Conservation (phyloP, 1,139 yeast genomes). For the Candida albicans region DNA sequence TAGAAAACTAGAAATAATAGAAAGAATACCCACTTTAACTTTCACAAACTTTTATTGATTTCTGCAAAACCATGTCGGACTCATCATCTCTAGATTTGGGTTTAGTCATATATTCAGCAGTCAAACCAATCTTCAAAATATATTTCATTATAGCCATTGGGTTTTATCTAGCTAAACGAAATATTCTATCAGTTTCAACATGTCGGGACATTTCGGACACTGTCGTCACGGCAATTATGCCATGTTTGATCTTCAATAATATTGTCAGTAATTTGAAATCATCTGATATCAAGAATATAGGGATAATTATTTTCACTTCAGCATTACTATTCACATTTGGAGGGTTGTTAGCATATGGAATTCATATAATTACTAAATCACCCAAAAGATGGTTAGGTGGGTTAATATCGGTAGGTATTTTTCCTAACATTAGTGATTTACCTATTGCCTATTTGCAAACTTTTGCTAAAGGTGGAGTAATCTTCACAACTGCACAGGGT, state of each 20-base stretch:
- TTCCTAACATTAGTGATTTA: conserved; percentile 74
- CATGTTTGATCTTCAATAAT: conserved; percentile 77
- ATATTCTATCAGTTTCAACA: conserved; percentile 71
- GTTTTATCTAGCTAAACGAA: conserved; percentile 60
- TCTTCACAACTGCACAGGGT: conserved; percentile 59
- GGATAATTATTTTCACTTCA: conserved; percentile 64
- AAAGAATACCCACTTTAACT: background rate
- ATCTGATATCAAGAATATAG: conserved; percentile 71
- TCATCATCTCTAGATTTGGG: conserved; percentile 46
- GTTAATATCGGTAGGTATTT: conserved; percentile 59
- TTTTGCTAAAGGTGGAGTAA: conserved; percentile 60
- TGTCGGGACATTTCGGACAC: conserved; percentile 71
- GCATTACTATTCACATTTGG: conserved; percentile 44
- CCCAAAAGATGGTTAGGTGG: conserved; percentile 86
- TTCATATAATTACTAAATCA: conserved; percentile 39
- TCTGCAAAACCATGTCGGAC: conserved; percentile 10
- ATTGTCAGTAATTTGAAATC: conserved; percentile 70
- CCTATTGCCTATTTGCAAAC: conserved; percentile 90
- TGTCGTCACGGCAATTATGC: conserved; percentile 70
- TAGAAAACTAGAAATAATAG: background rate
- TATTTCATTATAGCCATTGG: conserved; percentile 76
- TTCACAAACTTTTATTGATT: no score
- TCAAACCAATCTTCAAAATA: conserved; percentile 85
- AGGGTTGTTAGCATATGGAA: conserved; percentile 33
- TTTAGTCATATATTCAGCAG: conserved; percentile 71